phyloP scores from a whole-genome alignment of 768 basidiomycete genomes.

The Coprinopsis sp. region DNA sequence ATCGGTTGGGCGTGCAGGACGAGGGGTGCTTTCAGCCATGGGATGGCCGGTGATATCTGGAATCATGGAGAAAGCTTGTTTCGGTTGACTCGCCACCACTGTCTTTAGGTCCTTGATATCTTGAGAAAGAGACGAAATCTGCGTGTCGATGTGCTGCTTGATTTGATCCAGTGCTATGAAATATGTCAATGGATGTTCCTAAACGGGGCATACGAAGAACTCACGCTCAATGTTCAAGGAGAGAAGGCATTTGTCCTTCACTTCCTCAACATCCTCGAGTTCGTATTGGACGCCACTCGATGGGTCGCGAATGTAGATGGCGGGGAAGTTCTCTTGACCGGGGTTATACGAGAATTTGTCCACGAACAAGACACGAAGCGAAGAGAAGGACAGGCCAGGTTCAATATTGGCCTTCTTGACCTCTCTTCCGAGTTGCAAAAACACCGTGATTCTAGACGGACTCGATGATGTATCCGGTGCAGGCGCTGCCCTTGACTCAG shows the following conservation, averaged over 20 bases:
- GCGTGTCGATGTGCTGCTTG: constrained; percentile 94
- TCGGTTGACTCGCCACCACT: constrained; percentile 50
- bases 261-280: constrained; percentile 89
- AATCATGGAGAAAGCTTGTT: constrained; percentile 35
- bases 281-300: constrained; percentile 93
- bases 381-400: constrained; percentile 62
- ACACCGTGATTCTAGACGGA: constrained; percentile 58
- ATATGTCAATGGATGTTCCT: background rate
- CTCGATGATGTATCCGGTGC: constrained; percentile 13
- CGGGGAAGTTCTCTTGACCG: constrained; percentile 88
- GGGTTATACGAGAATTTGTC: constrained; percentile 95
- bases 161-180: constrained; percentile 90
- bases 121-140: constrained; percentile 78
- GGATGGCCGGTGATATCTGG: constrained; percentile 46
- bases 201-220: constrained; percentile 30
- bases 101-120: constrained; percentile 87
- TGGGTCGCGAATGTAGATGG: constrained; percentile 92
- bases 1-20: constrained; percentile 65
- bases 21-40: constrained; percentile 62
- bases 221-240: constrained; percentile 95
- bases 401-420: constrained; percentile 84
- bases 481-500: constrained; percentile 27
- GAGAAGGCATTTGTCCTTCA: constrained; percentile 82
- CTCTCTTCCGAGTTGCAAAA: constrained; percentile 84
- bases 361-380: constrained; percentile 82